These are phyloP conservation scores for Styphnolobium japonicum DNA, from an alignment of 306 rosid genomes.

Conservation along the genomic window DNA sequence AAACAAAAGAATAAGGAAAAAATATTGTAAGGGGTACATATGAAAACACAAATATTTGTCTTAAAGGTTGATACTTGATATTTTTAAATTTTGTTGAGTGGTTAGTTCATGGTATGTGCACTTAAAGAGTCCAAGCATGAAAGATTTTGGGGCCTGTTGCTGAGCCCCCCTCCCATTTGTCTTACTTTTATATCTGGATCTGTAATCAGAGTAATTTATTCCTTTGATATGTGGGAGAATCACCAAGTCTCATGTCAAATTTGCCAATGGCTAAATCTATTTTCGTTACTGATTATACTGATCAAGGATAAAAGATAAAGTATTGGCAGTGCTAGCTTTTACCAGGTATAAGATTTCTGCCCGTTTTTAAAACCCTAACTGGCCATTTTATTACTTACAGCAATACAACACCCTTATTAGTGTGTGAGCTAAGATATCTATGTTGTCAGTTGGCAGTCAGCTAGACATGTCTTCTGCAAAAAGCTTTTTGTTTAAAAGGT, in stretches of 20 bases:
- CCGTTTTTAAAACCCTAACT: background rate
- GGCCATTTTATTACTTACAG: background rate
- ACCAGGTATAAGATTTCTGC: background rate
- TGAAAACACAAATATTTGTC: background rate
- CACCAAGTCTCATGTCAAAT: background rate
- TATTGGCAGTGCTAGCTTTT: background rate
- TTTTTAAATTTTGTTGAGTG: background rate
- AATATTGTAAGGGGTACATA: background rate
- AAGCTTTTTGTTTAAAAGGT: background rate
- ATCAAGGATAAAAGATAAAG: background rate
- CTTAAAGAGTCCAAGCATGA: background rate
- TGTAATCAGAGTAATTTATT: background rate
- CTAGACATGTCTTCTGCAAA: background rate
- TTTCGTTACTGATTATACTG: background rate
- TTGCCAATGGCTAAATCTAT: background rate
- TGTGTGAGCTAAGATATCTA: background rate
- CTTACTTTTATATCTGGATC: background rate
- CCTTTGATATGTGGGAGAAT: background rate
- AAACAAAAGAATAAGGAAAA: background rate
- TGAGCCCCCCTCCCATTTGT: background rate
- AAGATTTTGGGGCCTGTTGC: background rate
- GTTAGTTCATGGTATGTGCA: background rate
- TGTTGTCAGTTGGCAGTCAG: background rate
- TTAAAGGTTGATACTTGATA: background rate
- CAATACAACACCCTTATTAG: background rate